Base-by-base conservation (phyloP, 2,329 filamentous ascomycete genomes). In the Elsinoe fawcettii region DNA sequence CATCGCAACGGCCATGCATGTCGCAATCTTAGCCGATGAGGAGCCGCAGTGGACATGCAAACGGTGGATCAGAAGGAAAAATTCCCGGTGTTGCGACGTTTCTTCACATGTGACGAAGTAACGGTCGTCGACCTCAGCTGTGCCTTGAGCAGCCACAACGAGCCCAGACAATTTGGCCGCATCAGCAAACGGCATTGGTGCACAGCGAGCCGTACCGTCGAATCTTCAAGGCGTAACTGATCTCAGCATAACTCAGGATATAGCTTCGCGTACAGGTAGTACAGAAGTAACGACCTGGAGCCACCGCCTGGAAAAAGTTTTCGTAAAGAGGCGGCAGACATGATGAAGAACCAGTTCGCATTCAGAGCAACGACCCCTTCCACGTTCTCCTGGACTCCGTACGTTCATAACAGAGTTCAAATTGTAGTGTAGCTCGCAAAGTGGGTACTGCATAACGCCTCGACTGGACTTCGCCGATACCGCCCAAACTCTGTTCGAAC, bases 401-500 rank as follows among this genome's bases (percentile, higher is more conserved):
- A 44, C 41, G 4, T 44, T 44, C 18, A 23, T 5, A 23, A 22
- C 11, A 20, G 18, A 44, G 41, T 12, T 44, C 16, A 22, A 9
- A 12, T 6, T 23, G 41, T 16, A 23, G 22, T 23, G 8, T 23
- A 9, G 20, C 22, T 23, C 41, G 22, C 18, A 14, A 22, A 5
- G 41, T 44, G 41, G 41, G 22, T 44, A 44, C 41, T 44, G 41
- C 41, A 44, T 44, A 44, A 44, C 41, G 41, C 18, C 41, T 44
- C 18, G 9, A 23, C 41, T 23, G 41, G 41, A 44, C 18, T 23
- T 44, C 41, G 41, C 41, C 41, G 18, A 23, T 44, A 44, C 41
- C 16, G 41, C 18, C 18, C 18, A 22, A 44, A 44, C 9, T 23
- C 41, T 44, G 41, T 22, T 20, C 18, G 41, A n/a, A n/a, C 37